Conservation (phyloP, 805 yeast species). For the Cyberlindnera mississippiensis region DNA sequence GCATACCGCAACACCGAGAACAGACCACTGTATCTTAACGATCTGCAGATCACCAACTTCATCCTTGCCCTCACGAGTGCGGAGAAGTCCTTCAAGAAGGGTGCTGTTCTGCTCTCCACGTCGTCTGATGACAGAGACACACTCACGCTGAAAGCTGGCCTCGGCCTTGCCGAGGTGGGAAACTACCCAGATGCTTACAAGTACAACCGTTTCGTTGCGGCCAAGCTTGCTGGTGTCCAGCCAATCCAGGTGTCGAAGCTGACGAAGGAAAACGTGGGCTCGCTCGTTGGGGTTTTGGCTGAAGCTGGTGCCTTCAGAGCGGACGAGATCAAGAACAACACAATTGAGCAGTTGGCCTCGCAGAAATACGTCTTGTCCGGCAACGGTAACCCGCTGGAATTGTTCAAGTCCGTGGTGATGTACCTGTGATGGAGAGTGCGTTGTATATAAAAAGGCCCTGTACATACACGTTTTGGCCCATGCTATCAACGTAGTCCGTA, state of each 20-base stretch:
- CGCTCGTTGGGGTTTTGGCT: constrained; percentile 38
- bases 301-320: constrained; percentile 38
- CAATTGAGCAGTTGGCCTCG: constrained; percentile 36
- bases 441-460: constrained; percentile 2
- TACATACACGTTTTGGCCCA: neutral
- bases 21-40: constrained; percentile 50
- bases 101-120: constrained; percentile 64
- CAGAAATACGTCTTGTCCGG: constrained; percentile 56
- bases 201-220: constrained; percentile 55
- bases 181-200: constrained; percentile 48
- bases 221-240: constrained; percentile 36
- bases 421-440: constrained; percentile 20
- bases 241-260: constrained; percentile 42
- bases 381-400: constrained; percentile 54
- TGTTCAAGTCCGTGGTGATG: constrained; percentile 25
- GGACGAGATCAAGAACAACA: constrained; percentile 30
- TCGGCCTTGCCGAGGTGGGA: constrained; percentile 48
- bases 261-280: constrained; percentile 39
- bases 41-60: constrained; percentile 60
- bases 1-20: constrained; percentile 57
- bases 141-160: constrained; percentile 56
- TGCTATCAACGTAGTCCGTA: too few relatives aligned
- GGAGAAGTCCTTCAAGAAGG: constrained; percentile 45
- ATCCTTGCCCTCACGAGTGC: constrained; percentile 56
- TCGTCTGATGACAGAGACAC: constrained; percentile 49